Evolutionary conservation across 306 rosid genomes (phyloP), one percentile per base, ranked within the genome.

Genomic region (Glycyrrhiza uralensis): DNA sequence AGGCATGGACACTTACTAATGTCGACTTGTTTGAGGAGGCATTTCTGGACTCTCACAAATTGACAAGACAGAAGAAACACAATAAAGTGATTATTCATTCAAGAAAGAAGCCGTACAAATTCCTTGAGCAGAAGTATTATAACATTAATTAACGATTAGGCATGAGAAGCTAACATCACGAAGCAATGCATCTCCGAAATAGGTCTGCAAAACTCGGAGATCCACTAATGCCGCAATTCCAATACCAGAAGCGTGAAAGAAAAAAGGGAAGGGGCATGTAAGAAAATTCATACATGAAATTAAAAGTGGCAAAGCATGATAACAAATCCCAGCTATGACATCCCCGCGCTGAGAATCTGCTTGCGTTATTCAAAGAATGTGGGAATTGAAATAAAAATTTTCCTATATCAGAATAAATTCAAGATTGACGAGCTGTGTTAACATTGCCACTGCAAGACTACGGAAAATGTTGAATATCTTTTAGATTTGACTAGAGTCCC

Each of bases 401-500:
- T 41, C 67, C 54, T 50, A 50, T 52, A 29, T 63, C 26, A 46
- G 69, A 45, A 73, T 26, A 33, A 49, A 71, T 46, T 59, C 45
- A 29, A 42, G 71, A 50, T 59, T 42, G 78, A 39, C 4, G 19
- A 58, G 17, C 66, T 32, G 28, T 56, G n/a, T 38, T 67, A 66
- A 15, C 5, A 50, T 63, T 35, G 30, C 51, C 44, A 55, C 28
- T 8, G 46, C 47, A 71, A 71, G 61, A 55, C 5, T 77, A 20
- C 4, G 60, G 23, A 35, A 26, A 67, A 39, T 47, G 33, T 36
- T 30, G 66, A 28, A 68, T 11, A 50, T 18, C 45, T 38, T 69
- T 90, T 78, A 84, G 60, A 78, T 90, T 79, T 85, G 96, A 82
- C 97, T 93, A 0, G 98, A 90, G 78, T 93, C 98, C 75, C 98